These are phyloP conservation scores for Alternaria sp. DNA, from an alignment of 2,329 filamentous ascomycete genomes.

Conservation along the genomic window DNA sequence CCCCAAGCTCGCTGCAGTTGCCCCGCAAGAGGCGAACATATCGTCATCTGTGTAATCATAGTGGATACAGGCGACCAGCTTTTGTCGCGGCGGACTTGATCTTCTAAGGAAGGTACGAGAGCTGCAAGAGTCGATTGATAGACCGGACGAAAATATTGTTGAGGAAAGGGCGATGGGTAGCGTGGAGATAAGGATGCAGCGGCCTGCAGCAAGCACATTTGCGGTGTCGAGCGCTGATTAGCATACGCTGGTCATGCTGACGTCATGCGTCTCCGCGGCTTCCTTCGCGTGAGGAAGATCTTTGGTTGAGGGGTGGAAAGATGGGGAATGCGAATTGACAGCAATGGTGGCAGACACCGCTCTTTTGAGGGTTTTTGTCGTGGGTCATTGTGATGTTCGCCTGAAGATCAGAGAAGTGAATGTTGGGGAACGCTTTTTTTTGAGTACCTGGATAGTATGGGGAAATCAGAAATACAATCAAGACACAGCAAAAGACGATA, in stretches of 20 bases:
- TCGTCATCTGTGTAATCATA: neutral
- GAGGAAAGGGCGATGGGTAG: neutral
- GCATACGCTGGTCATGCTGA: neutral
- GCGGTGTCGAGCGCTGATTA: neutral
- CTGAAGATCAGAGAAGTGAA: no score
- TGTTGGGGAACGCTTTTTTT: no score
- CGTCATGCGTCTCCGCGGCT: neutral
- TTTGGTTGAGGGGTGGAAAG: neutral
- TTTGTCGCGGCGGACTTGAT: neutral
- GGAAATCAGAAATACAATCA: neutral
- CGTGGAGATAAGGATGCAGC: neutral
- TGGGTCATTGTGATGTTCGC: neutral
- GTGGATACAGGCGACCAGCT: neutral
- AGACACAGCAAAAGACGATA: neutral
- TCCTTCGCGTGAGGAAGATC: neutral
- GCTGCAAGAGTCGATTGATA: neutral
- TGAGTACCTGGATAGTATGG: no score
- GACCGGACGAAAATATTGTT: neutral
- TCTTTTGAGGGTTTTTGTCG: neutral
- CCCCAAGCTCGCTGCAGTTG: neutral
- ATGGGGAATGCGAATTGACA: neutral
- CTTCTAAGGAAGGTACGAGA: neutral
- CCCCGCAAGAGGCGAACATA: neutral
- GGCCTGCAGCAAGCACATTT: neutral
- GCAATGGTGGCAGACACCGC: neutral